Base-by-base conservation (phyloP, 2,329 filamentous ascomycete genomes). In the Pyrenophora graminea region DNA sequence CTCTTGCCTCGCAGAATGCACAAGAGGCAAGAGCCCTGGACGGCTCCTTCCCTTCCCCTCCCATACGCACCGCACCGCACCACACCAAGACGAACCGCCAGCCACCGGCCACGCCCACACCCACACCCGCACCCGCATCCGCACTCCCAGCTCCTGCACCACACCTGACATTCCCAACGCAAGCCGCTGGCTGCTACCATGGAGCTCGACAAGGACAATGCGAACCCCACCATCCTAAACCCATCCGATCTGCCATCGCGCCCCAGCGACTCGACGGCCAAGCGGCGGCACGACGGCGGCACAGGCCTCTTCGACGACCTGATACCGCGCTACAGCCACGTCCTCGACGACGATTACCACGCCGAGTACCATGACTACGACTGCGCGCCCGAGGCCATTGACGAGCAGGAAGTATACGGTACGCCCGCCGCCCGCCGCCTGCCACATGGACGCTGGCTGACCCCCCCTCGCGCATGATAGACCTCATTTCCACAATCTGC, bases 361-460 rank as follows among this genome's bases (percentile, higher is more conserved):
- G 15, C 15, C 15, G 15, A 15, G 15, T 15, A 15, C 15, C 15
- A 85, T 41, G 80, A 85, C 41, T 77, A 79, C 1, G 80, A 86
- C 31, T 25, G 8, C 23, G 23, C 23, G 6, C 23, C 23, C 23
- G 92, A 97, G 64, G 89, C 89, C 50, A 96, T 99, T 62, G 94
- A 99, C 70, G 90, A 95, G 73, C 94, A 97, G 74, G 94, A 99
- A 75, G 93, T 99, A 36, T 99, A 93, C 71, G 91, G 91, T 94
- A 54, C 44, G 67, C 38, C 40, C 43, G n/a, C 13, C 21, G 27
- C 19, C 34, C 25, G 39, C 19, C 18, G 37, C 30, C 39, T 27
- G 25, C 39, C 15, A 19, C n/a, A 15, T 44, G 39, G 36, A 27
- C 45, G 19, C 17, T 50, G 45, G 55, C 66, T 71, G 53, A 72